A percentile compares a stretch with the other conserved stretches of the same genome.
Conservation (phyloP, 83 land plant genomes). For the Larix sibirica region DNA sequence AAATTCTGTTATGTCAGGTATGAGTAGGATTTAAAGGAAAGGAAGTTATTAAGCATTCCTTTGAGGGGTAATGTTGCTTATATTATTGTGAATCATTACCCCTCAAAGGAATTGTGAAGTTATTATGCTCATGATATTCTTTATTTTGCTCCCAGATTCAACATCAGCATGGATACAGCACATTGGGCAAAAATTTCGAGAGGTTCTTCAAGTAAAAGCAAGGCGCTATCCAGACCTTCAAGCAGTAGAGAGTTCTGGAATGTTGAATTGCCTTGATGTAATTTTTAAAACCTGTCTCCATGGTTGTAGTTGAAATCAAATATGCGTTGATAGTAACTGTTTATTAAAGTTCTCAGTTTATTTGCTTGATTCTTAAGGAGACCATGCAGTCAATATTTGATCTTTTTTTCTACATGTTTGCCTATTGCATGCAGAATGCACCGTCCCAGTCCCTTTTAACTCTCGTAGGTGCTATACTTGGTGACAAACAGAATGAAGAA, state of each 20-base stretch:
- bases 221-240: constrained; percentile 25
- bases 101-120: too few species aligned
- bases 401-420: neutral
- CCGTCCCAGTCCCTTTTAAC: constrained; percentile 36
- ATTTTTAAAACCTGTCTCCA: neutral
- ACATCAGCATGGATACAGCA: constrained; percentile 40
- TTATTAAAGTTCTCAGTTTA: neutral
- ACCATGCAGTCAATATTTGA: neutral
- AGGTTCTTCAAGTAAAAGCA: constrained; percentile 46
- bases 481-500: constrained; percentile 45
- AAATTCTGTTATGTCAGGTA: constrained; percentile 10
- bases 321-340: neutral
- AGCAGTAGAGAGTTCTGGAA: constrained; percentile 7
- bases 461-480: constrained; percentile 29
- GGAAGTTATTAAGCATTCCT: neutral
- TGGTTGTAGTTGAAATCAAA: neutral
- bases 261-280: constrained; percentile 13
- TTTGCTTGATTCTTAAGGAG: neutral
- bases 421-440: constrained; percentile 26
- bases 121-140: neutral
- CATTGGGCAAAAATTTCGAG: constrained; percentile 45
- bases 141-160: constrained; percentile 24
- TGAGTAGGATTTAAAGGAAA: neutral
- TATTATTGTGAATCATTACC: neutral
- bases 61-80: neutral